Conservation (phyloP, 768 basidiomycete species). For the Stropharia rugosoannulata region DNA sequence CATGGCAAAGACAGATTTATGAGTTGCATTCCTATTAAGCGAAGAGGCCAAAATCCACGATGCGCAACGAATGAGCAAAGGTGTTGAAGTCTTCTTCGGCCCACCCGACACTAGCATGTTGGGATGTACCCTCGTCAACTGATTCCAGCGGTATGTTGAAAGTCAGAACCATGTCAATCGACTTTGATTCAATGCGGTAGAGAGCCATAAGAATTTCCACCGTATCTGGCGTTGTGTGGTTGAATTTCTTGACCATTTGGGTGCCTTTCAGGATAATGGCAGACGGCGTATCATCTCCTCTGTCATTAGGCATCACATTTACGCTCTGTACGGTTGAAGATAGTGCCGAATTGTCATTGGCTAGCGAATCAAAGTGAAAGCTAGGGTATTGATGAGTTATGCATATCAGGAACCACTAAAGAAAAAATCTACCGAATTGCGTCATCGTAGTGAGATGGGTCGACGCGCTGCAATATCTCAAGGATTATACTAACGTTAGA, state of each 20-base stretch:
- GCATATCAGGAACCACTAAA: neutral
- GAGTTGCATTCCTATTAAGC: slow-evolving; percentile 30
- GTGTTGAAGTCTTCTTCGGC: slow-evolving; percentile 50
- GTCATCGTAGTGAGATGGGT: slow-evolving; percentile 48
- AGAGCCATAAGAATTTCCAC: slow-evolving; percentile 80
- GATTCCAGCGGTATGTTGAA: slow-evolving; percentile 73
- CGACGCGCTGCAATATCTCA: slow-evolving; percentile 80
- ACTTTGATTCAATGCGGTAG: slow-evolving; percentile 71
- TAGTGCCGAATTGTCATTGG: slow-evolving; percentile 83
- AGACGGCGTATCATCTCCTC: slow-evolving; percentile 51
- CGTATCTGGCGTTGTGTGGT: slow-evolving; percentile 54
- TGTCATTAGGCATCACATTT: slow-evolving; percentile 33
- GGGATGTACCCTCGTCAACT: slow-evolving; percentile 42
- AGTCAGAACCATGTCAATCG: slow-evolving; percentile 80
- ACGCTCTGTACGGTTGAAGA: slow-evolving; percentile 45
- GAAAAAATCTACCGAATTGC: slow-evolving; percentile 60
- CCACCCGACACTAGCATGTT: slow-evolving; percentile 30
- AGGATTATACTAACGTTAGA: slow-evolving; percentile 76
- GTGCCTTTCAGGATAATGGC: slow-evolving; percentile 65
- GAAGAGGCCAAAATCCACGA: slow-evolving; percentile 73
- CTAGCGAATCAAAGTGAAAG: slow-evolving; percentile 88
- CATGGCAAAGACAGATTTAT: neutral
- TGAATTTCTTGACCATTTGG: slow-evolving; percentile 80
- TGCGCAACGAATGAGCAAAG: slow-evolving; percentile 58
- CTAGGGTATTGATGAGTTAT: slow-evolving; percentile 38